Evolutionary conservation across 495 filamentous ascomycete species (phyloP).

Genomic region (Chaetomium tenue): DNA sequence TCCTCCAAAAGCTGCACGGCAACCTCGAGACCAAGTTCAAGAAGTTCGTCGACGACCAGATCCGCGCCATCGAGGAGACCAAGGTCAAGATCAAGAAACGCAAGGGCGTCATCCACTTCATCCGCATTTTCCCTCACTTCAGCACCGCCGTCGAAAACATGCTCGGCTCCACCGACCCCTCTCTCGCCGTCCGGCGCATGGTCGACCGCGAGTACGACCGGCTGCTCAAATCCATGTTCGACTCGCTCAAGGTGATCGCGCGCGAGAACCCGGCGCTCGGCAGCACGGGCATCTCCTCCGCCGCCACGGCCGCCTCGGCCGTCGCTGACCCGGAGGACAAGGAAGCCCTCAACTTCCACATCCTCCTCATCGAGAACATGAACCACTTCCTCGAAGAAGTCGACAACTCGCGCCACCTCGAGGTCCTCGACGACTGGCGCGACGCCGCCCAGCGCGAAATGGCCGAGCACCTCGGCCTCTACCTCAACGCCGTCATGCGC

Average conservation of each 20-base stretch:
- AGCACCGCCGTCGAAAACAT: constrained; percentile 76
- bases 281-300: constrained; percentile 4
- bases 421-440: constrained; percentile 77
- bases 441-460: constrained; percentile 73
- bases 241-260: constrained; percentile 90
- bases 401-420: constrained; percentile 63
- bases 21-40: constrained; percentile 73
- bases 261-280: constrained; percentile 77
- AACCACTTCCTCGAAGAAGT: constrained; percentile 94
- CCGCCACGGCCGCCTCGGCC: constrained; percentile 17
- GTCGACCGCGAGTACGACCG: constrained; percentile 85
- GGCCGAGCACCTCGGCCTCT: constrained; percentile 82
- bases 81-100: constrained; percentile 99
- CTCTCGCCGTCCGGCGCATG: constrained; percentile 65
- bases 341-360: constrained; percentile 92
- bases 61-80: constrained; percentile 95
- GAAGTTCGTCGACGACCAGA: constrained; percentile 90
- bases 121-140: constrained; percentile 88
- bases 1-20: constrained; percentile 74
- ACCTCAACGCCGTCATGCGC: constrained; percentile 82
- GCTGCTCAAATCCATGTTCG: constrained; percentile 95
- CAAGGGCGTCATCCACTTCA: constrained; percentile 91
- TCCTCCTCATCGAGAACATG: constrained; percentile 97
- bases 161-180: constrained; percentile 57
- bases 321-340: constrained; percentile 78